Evolutionary conservation across 2,329 filamentous ascomycete genomes (phyloP).

Genomic region (Cylindrodendrum hubeiense): DNA sequence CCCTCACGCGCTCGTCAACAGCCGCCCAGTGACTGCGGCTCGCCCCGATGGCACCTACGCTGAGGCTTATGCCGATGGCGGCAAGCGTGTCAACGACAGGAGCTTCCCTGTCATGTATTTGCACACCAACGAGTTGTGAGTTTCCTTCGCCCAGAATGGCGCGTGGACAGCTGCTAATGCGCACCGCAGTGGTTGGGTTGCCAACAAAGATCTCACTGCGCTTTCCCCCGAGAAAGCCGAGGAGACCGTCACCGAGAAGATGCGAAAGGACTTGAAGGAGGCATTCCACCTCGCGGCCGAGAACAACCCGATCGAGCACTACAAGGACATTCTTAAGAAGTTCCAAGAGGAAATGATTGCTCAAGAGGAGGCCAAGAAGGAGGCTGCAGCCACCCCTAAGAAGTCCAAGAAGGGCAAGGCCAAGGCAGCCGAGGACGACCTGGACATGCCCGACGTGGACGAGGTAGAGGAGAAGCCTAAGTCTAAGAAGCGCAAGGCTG

Average conservation of each 20-base stretch:
- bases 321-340: conserved; percentile 82
- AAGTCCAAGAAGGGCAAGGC: conserved; percentile 60
- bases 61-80: conserved; percentile 88
- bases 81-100: conserved; percentile 85
- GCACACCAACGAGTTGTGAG: conserved; percentile 96
- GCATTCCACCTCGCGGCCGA: conserved; percentile 87
- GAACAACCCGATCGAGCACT: conserved; percentile 81
- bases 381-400: conserved; percentile 56
- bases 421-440: conserved; percentile 67
- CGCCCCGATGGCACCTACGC: conserved; percentile 87
- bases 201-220: conserved; percentile 84
- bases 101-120: conserved; percentile 97
- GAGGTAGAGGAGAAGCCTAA: conserved; percentile 73
- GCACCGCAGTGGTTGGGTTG: conserved; percentile 83
- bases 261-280: conserved; percentile 81
- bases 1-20: conserved; percentile 79
- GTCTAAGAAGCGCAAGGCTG: conserved; percentile 86
- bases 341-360: conserved; percentile 75
- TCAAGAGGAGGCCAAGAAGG: conserved; percentile 61
- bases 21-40: conserved; percentile 86
- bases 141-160: conserved; percentile 38
- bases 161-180: conserved; percentile 13
- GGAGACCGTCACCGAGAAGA: conserved; percentile 78
- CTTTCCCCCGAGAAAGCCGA: conserved; percentile 81
- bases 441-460: conserved; percentile 73